These are phyloP conservation scores for Dissophora ornata DNA, from an alignment of 192 early-diverging fungal genomes.

Conservation along the genomic window DNA sequence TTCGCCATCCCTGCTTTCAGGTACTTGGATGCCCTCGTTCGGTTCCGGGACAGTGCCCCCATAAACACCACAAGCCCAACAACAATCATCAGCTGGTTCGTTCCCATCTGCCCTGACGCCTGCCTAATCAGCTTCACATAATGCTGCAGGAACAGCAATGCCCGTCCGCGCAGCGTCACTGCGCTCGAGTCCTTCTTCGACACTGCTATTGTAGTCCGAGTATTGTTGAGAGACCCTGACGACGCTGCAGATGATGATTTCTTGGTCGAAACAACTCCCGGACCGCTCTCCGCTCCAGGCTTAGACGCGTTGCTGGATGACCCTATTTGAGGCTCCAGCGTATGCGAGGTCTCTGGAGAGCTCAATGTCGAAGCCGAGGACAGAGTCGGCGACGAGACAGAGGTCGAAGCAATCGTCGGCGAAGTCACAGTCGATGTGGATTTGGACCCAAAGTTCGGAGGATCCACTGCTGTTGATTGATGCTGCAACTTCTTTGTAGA, in stretches of 20 bases:
- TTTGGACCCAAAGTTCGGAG: neutral
- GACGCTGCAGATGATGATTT: conserved; percentile 1
- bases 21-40: conserved; percentile 20
- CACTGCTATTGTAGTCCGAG: conserved; percentile 7
- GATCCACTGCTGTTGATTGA: neutral
- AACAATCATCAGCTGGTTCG: conserved; percentile 35
- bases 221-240: neutral
- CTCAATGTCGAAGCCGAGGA: conserved; percentile 26
- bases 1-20: conserved; percentile 27
- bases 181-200: conserved; percentile 3
- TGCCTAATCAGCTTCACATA: conserved; percentile 23
- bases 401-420: conserved; percentile 22
- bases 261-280: neutral
- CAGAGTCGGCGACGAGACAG: conserved; percentile 33
- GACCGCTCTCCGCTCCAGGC: too few relatives aligned
- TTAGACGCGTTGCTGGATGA: neutral
- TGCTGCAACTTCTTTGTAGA: conserved; percentile 4
- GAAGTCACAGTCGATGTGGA: conserved; percentile 11
- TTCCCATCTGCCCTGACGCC: conserved; percentile 15
- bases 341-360: conserved; percentile 4
- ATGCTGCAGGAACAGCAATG: conserved; percentile 23
- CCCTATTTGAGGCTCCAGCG: conserved; percentile 1
- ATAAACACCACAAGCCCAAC: conserved; percentile 43
- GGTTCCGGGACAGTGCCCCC: conserved; percentile 30
- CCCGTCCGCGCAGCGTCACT: conserved; percentile 6